Conservation (phyloP, 331 rosid species). For the Quercus phellos region DNA sequence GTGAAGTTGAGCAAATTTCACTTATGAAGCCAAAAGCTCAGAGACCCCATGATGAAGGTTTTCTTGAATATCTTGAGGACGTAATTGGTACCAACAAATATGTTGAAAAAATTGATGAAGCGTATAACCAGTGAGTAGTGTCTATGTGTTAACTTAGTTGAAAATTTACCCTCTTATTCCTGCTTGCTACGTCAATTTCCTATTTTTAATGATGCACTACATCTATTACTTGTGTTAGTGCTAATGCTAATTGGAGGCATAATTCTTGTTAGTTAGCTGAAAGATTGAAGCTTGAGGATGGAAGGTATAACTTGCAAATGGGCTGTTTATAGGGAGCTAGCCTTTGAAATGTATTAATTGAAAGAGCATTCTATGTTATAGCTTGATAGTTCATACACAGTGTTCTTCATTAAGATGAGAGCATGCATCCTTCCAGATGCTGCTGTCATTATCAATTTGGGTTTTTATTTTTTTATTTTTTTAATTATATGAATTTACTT, state of each 20-base stretch:
- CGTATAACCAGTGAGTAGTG: slow-evolving; percentile 62
- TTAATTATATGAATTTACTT: background rate
- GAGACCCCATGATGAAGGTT: no score
- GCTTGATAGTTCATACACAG: background rate
- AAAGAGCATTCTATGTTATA: background rate
- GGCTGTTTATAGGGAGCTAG: background rate
- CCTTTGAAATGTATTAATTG: background rate
- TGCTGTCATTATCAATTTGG: background rate
- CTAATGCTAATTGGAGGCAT: no score
- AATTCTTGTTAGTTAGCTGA: background rate
- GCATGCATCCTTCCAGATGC: background rate
- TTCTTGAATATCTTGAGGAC: no score
- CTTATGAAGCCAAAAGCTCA: no score
- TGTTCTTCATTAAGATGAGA: slow-evolving; percentile 8
- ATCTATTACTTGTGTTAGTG: no score
- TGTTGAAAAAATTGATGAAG: slow-evolving; percentile 41
- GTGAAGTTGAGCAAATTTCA: slow-evolving; percentile 68
- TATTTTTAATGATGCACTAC: no score
- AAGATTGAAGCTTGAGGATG: background rate
- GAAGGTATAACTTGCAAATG: background rate
- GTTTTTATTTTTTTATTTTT: background rate
- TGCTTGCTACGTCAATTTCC: no score
- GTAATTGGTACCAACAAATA: no score
- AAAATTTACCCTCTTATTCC: background rate
- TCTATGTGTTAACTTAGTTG: slow-evolving; percentile 10